Base-by-base conservation (phyloP, 768 basidiomycete species). In the Pulveroboletus sp. region DNA sequence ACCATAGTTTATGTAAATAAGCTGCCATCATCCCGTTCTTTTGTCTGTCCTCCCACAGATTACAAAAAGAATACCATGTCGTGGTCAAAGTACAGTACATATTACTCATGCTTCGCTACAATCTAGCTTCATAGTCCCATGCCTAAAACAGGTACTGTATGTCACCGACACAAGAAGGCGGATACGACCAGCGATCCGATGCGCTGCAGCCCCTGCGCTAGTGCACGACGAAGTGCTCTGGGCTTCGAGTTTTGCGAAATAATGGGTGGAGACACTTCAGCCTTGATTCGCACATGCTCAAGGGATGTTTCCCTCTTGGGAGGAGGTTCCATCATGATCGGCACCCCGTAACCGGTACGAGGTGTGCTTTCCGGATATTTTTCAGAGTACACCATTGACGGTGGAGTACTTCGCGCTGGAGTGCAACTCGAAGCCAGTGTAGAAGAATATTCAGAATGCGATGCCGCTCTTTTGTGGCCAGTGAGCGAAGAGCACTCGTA, bases 1-100 rank as follows among this genome's bases (percentile, higher is more conserved):
- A 53, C 40, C 33, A 65, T 62, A 53, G 29, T 64, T 63, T 63
- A 63, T 47, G 62, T 65, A 63, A 63, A 63, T 65, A 63, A 59
- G 52, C 48, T 45, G 50, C 9, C 27, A 29, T 29, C 27, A 29
- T 31, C 16, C 32, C 49, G 35, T 56, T 49, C 57, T 52, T 46
- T 43, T 40, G 17, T 37, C 45, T 13, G 37, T 45, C 49, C 54
- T 39, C 41, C 49, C 40, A 9, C 47, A 31, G 12, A 53, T 58
- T 60, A 54, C 50, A 29, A 42, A 31, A 45, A 43, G 43, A 41
- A 49, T n/a, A 32, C 43, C 50, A 40, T 45, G 46, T 39, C 41
- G 54, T 50, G 47, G 43, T 50, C 40, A 20, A 52, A 51, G 47
- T 66, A 65, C 47, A 42, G 37, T 60, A n/a, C n/a, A n/a, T n/a